These are phyloP conservation scores for Austroboletus festivus DNA, from an alignment of 768 basidiomycete species.

Conservation along the genomic window DNA sequence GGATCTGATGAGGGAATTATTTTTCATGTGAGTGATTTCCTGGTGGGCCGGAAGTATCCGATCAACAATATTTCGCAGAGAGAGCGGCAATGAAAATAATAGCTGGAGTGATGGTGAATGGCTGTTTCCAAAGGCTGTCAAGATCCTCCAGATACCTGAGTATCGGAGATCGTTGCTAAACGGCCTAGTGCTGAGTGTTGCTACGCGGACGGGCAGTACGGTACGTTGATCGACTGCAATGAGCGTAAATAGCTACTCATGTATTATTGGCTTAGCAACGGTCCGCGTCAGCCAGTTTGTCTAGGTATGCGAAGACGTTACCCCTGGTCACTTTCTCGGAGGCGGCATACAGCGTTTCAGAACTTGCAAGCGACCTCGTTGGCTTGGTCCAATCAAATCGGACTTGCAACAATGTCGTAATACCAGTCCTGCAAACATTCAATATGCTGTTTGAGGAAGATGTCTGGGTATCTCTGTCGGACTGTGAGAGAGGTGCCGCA, in stretches of 20 bases:
- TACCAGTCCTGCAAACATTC: slow-evolving; percentile 80
- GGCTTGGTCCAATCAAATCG: slow-evolving; percentile 50
- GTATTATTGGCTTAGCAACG: slow-evolving; percentile 51
- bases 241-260: slow-evolving; percentile 12
- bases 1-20: slow-evolving; percentile 49
- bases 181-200: slow-evolving; percentile 76
- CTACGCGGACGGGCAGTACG: slow-evolving; percentile 80
- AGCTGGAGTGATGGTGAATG: slow-evolving; percentile 71
- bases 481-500: slow-evolving; percentile 43
- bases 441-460: slow-evolving; percentile 71
- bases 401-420: slow-evolving; percentile 64
- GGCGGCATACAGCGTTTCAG: slow-evolving; percentile 44
- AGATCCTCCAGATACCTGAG: slow-evolving; percentile 54
- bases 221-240: slow-evolving; percentile 45
- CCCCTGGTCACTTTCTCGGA: slow-evolving; percentile 36
- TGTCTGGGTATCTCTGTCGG: slow-evolving; percentile 47
- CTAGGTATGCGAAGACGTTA: slow-evolving; percentile 52
- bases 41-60: neutral
- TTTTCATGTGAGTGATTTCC: slow-evolving; percentile 42
- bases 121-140: slow-evolving; percentile 73
- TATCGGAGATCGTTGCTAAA: slow-evolving; percentile 63
- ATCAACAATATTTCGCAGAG: slow-evolving; percentile 24
- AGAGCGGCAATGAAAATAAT: slow-evolving; percentile 27
- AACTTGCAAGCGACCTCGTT: slow-evolving; percentile 59
- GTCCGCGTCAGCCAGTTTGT: slow-evolving; percentile 59